Evolutionary conservation across 2,329 filamentous ascomycete species (phyloP).

Genomic region (Aureobasidium sp.): DNA sequence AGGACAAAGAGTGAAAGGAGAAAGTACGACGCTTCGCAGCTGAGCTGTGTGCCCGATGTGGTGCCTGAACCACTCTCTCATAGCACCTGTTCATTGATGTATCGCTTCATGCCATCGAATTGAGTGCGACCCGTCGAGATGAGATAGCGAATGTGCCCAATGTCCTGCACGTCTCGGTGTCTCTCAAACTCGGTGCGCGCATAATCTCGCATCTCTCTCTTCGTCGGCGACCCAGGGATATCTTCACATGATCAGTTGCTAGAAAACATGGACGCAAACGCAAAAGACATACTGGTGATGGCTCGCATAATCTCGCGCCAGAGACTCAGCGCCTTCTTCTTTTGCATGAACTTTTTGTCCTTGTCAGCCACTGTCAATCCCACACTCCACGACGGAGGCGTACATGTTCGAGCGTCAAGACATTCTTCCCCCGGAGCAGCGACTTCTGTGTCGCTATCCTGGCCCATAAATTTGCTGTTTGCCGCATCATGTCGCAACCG

Average conservation of each 20-base stretch:
- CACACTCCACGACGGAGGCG: background rate
- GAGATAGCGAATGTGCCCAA: constrained; percentile 43
- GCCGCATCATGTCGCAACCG: background rate
- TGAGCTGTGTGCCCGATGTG: background rate
- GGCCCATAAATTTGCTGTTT: constrained; percentile 21
- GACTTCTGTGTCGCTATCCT: constrained; percentile 26
- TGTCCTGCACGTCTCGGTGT: constrained; percentile 39
- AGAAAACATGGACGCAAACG: background rate
- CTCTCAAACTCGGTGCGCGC: constrained; percentile 44
- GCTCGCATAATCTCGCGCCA: constrained; percentile 44
- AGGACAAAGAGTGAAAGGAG: background rate
- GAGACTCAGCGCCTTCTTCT: constrained; percentile 39
- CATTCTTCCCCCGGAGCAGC: constrained; percentile 24
- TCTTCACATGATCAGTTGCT: constrained; percentile 20
- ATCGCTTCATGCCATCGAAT: constrained; percentile 42
- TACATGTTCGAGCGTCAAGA: constrained; percentile 32
- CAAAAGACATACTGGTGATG: constrained; percentile 27
- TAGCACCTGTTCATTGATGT: constrained; percentile 31
- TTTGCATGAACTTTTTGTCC: constrained; percentile 40
- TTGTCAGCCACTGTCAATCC: background rate
- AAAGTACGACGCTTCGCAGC: background rate
- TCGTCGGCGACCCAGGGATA: constrained; percentile 30
- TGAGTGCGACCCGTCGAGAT: constrained; percentile 45
- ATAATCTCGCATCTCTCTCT: constrained; percentile 41
- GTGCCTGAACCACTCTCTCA: constrained; percentile 1